These are phyloP conservation scores for Austroboletus sp. DNA, from an alignment of 1,284 basidiomycete genomes.

Conservation along the genomic window DNA sequence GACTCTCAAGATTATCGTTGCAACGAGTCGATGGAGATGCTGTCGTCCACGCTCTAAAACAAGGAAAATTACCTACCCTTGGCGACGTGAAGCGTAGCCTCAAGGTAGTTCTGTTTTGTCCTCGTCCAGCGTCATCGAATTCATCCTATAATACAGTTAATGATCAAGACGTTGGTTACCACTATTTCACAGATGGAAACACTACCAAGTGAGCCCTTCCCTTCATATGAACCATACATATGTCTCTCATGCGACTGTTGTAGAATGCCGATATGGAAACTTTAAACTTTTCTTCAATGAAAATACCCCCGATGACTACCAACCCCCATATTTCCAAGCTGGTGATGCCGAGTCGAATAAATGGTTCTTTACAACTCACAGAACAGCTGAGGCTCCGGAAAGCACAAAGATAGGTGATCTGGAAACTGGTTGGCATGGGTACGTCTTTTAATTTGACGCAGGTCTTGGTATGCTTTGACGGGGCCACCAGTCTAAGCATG, in stretches of 20 bases:
- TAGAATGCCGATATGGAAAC: constrained; percentile 73
- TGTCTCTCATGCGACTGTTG: background rate
- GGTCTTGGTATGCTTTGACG: constrained; percentile 6
- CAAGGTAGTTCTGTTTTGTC: constrained; percentile 40
- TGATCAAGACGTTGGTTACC: constrained; percentile 68
- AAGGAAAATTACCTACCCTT: constrained; percentile 57
- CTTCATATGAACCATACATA: no score
- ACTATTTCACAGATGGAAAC: constrained; percentile 70
- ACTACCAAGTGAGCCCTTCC: constrained; percentile 53
- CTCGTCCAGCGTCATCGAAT: background rate
- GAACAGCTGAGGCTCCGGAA: constrained; percentile 60
- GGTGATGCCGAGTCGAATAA: constrained; percentile 62
- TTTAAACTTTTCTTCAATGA: constrained; percentile 78
- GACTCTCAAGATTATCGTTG: constrained; percentile 46
- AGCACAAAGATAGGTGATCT: constrained; percentile 60
- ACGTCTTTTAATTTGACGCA: constrained; percentile 16
- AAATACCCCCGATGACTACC: constrained; percentile 66
- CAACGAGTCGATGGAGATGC: constrained; percentile 42
- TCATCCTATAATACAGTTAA: constrained; percentile 36
- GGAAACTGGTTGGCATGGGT: constrained; percentile 67
- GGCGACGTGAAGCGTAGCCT: constrained; percentile 68
- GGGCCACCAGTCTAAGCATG: constrained; percentile 51
- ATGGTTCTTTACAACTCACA: constrained; percentile 73
- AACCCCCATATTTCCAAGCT: constrained; percentile 66
- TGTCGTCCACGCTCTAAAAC: constrained; percentile 46